phyloP scores from a whole-genome alignment of 2,329 filamentous ascomycete species.

The Clarireedia hainanense region DNA sequence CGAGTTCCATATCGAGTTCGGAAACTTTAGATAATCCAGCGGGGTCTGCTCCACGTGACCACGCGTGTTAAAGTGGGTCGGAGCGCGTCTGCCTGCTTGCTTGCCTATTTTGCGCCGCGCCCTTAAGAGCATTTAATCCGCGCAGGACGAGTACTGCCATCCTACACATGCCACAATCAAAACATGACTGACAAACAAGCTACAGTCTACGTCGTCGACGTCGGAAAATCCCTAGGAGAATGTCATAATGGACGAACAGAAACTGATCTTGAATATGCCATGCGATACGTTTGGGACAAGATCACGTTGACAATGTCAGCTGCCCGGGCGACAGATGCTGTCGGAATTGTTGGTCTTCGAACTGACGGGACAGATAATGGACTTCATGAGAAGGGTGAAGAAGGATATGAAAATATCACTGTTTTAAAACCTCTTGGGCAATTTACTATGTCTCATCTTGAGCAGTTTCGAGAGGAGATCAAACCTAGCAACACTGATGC shows the following conservation, averaged over 20 bases:
- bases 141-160: neutral
- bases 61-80: neutral
- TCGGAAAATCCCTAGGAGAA: constrained; percentile 77
- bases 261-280: constrained; percentile 79
- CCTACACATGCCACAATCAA: neutral
- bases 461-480: constrained; percentile 54
- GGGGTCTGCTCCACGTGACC: constrained; percentile 4
- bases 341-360: constrained; percentile 76
- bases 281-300: constrained; percentile 94
- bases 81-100: constrained; percentile 6
- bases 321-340: constrained; percentile 63
- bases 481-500: constrained; percentile 57
- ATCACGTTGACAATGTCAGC: constrained; percentile 62
- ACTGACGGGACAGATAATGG: constrained; percentile 70
- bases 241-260: constrained; percentile 62
- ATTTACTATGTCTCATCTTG: constrained; percentile 60
- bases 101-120: neutral
- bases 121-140: neutral
- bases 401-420: constrained; percentile 74
- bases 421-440: constrained; percentile 62
- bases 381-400: constrained; percentile 42
- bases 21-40: neutral
- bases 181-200: constrained; percentile 88
- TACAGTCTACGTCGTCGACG: constrained; percentile 83
- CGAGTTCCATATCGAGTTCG: neutral